These are phyloP conservation scores for Pouteria campechiana DNA, from an alignment of 179 eudicot genomes.

Conservation along the genomic window DNA sequence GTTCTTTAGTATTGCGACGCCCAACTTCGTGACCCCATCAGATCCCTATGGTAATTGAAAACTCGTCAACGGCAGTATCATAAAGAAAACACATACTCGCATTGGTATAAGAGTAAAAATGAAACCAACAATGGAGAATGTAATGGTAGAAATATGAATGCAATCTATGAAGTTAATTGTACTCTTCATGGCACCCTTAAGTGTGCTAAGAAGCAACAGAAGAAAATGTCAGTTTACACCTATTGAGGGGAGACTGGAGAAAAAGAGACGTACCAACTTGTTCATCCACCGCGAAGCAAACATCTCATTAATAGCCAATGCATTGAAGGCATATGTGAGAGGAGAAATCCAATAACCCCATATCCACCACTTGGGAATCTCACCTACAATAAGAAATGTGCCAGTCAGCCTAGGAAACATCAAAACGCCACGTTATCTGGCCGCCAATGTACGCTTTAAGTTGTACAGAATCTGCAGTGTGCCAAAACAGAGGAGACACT, in stretches of 20 bases:
- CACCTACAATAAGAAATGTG: slow-evolving; percentile 21
- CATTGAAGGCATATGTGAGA: slow-evolving; percentile 68
- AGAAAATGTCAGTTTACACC: too few relatives aligned
- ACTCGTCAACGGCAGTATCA: not conserved
- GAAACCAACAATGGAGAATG: too few relatives aligned
- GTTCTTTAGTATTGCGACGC: slow-evolving; percentile 43
- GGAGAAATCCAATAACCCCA: slow-evolving; percentile 96
- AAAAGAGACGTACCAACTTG: slow-evolving; percentile 30
- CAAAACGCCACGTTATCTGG: too few relatives aligned
- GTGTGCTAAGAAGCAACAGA: too few relatives aligned
- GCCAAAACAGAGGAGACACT: too few relatives aligned
- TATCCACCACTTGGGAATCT: slow-evolving; percentile 67
- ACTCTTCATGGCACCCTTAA: too few relatives aligned
- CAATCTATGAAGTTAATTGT: too few relatives aligned
- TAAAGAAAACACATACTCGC: too few relatives aligned
- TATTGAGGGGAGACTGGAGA: not conserved
- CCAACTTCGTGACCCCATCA: slow-evolving; percentile 46
- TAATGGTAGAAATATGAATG: too few relatives aligned
- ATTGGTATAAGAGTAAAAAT: too few relatives aligned
- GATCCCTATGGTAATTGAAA: slow-evolving; percentile 42
- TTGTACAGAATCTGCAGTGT: too few relatives aligned
- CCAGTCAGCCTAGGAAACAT: not conserved
- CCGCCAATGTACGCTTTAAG: too few relatives aligned
- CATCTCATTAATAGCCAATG: slow-evolving; percentile 87
- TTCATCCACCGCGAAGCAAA: slow-evolving; percentile 92